These are phyloP conservation scores for Aspergillus pseudoviridinutans DNA, from an alignment of 2,329 filamentous ascomycete genomes.

Conservation along the genomic window DNA sequence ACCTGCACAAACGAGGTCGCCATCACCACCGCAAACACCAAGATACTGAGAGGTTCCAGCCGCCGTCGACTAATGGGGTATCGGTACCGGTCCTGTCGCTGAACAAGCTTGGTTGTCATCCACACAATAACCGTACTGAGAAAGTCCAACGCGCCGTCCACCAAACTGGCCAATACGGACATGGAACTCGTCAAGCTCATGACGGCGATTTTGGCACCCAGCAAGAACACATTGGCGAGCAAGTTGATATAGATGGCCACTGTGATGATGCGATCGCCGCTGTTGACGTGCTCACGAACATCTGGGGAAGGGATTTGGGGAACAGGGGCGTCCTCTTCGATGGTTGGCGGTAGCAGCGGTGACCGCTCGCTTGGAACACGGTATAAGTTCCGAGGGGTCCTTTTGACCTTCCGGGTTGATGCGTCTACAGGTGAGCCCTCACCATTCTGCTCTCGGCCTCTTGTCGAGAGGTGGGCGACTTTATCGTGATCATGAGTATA, in stretches of 20 bases:
- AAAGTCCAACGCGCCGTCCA: conserved; percentile 64
- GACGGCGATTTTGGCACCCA: conserved; percentile 73
- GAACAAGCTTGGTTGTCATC: conserved; percentile 57
- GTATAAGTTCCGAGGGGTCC: conserved; percentile 83
- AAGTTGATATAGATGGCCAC: conserved; percentile 86
- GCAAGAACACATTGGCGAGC: conserved; percentile 68
- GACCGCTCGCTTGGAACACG: conserved; percentile 50
- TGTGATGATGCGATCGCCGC: conserved; percentile 71
- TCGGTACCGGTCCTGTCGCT: conserved; percentile 57
- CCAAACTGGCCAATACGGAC: conserved; percentile 62
- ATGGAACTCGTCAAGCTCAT: conserved; percentile 69
- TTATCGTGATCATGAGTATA: conserved; percentile 57
- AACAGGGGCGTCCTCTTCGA: conserved; percentile 60
- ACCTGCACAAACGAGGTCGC: conserved; percentile 62
- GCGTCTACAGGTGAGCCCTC: conserved; percentile 30
- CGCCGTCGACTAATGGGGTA: conserved; percentile 61
- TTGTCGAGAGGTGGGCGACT: conserved; percentile 29
- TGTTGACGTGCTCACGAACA: conserved; percentile 54
- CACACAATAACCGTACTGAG: conserved; percentile 62
- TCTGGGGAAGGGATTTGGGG: conserved; percentile 46
- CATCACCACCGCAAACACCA: conserved; percentile 64
- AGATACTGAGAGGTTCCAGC: conserved; percentile 62
- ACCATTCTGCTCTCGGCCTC: conserved; percentile 36
- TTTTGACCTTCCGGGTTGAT: conserved; percentile 51
- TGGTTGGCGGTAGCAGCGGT: conserved; percentile 19